Evolutionary conservation across 2,329 filamentous ascomycete species (phyloP).

Genomic region (Aspergillus sp.): DNA sequence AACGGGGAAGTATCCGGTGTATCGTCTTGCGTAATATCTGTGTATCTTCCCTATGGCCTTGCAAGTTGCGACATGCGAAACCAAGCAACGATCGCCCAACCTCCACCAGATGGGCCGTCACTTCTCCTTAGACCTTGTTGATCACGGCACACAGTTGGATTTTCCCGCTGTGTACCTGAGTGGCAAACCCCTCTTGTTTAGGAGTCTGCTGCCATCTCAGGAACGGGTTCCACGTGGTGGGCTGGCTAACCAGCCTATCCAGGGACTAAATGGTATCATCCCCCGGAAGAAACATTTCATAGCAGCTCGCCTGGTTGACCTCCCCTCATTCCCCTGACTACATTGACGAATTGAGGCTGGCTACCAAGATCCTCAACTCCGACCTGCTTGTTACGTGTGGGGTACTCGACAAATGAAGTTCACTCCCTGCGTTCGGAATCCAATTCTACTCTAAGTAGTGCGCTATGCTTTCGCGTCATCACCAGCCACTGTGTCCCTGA

Average conservation of each 20-base stretch:
- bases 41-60: not conserved
- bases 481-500: not conserved
- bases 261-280: not conserved
- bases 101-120: not conserved
- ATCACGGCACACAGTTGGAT: not conserved
- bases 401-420: not conserved
- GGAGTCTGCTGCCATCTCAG: not conserved
- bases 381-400: not conserved
- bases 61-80: not conserved
- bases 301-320: not conserved
- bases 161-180: not conserved
- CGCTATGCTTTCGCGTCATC: not conserved
- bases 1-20: not conserved
- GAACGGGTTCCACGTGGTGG: not conserved
- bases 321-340: not conserved
- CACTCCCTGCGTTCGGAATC: not conserved
- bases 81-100: not conserved
- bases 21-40: not conserved
- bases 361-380: not conserved
- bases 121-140: not conserved
- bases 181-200: not conserved
- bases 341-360: not conserved
- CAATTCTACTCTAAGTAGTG: not conserved
- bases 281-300: not conserved
- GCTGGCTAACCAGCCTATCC: not conserved